Base-by-base conservation (phyloP, 805 yeast genomes). In the Metschnikowia proteae region DNA sequence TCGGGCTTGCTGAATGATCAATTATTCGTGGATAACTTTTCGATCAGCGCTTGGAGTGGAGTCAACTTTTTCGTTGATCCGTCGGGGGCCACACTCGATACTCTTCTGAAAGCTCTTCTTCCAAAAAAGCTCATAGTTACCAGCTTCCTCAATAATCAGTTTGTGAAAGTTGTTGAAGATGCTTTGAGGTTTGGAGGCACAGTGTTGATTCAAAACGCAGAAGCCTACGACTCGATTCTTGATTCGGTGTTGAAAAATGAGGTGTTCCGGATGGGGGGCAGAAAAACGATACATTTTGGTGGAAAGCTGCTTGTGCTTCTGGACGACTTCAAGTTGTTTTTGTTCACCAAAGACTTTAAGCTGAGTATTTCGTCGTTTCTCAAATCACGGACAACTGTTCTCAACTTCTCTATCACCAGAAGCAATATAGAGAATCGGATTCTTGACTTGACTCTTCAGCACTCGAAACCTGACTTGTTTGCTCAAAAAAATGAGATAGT, bases 101-200 rank as follows among this genome's bases (percentile, higher is more conserved):
- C 79, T 4, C 52, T 88, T 13, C 46, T 51, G 4, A 58, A 65
- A 13, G 32, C 53, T 1, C 23, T 52, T n/a, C 53, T 53, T 0
- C 69, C 73, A 0, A 64, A 66, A 38, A 73, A 71, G 46, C 57
- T 83, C 5, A 65, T 75, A 2, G 60, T 82, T 0, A 80, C 96
- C 0, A 86, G 95, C 57, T 88, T 92, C 59, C 64, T 85, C 38
- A 89, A 86, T 57, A 78, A 74, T 4, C 79, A 84, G 0, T 87
- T 83, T 61, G 61, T 78, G 3, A 83, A 82, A 54, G 85, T 81
- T 38, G 60, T 92, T 11, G 96, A 90, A 61, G 86, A 88, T 58
- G 84, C 96, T 0, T 61, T 91, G 27, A 71, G 94, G 54, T 91
- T 91, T 72, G 97, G 98, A 4, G 89, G 88, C 2, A 58, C 79